These are phyloP conservation scores for Fusarium bulbicola DNA, from an alignment of 2,329 filamentous ascomycete species.

Conservation along the genomic window DNA sequence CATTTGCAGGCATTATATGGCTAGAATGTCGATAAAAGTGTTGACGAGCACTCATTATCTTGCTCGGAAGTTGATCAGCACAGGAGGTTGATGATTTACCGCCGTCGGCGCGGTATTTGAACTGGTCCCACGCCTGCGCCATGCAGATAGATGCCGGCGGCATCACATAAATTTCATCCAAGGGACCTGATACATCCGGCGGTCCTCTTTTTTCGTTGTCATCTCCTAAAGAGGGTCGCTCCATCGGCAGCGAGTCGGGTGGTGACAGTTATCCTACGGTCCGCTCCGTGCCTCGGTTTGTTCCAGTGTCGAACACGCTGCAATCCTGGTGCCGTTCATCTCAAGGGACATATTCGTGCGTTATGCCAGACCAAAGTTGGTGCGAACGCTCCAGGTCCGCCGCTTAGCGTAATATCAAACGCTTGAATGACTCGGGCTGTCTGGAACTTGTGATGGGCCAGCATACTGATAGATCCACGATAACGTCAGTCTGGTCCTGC, in stretches of 20 bases:
- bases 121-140: slow-evolving; percentile 19
- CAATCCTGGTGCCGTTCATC: background rate
- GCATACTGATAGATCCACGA: background rate
- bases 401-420: slow-evolving; percentile 3
- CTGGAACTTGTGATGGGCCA: background rate
- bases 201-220: background rate
- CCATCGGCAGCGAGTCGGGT: background rate
- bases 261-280: slow-evolving; percentile 18
- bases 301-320: background rate
- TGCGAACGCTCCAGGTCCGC: background rate
- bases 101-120: slow-evolving; percentile 25
- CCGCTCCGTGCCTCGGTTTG: slow-evolving; percentile 14
- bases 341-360: background rate
- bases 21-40: background rate
- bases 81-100: slow-evolving; percentile 31
- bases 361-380: background rate
- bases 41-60: background rate
- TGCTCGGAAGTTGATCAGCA: background rate
- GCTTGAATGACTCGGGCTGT: slow-evolving; percentile 5
- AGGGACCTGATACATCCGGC: background rate
- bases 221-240: background rate
- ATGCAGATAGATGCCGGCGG: slow-evolving; percentile 14
- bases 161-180: background rate
- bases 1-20: background rate
- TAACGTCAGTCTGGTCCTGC: background rate